phyloP scores from a whole-genome alignment of 345 rosid genomes.

The Gossypium thurberi region DNA sequence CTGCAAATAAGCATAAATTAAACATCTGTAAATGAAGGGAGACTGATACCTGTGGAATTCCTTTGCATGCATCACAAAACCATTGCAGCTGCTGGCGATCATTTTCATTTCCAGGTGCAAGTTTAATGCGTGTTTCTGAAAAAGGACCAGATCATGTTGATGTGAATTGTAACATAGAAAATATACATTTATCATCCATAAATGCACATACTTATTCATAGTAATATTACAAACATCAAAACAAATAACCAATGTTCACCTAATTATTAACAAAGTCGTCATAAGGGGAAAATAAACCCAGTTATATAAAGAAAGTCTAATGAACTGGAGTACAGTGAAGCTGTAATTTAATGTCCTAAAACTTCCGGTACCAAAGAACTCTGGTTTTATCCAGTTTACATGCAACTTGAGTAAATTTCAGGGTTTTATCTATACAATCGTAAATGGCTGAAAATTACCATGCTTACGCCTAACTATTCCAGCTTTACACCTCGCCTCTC shows the following conservation, averaged over 20 bases:
- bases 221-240: not conserved
- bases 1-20: not conserved
- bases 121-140: slow-evolving; percentile 69
- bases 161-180: not conserved
- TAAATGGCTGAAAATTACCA: slow-evolving; percentile 23
- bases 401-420: not conserved
- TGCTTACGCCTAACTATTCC: slow-evolving; percentile 73
- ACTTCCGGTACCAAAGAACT: not conserved
- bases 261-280: not conserved
- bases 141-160: slow-evolving; percentile 14
- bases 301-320: slow-evolving; percentile 2
- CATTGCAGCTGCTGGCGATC: slow-evolving; percentile 70
- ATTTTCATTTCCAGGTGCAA: slow-evolving; percentile 66
- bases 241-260: not conserved
- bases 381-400: slow-evolving; percentile 3
- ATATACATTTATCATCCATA: slow-evolving; percentile 1
- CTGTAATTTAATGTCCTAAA: not conserved
- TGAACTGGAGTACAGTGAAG: slow-evolving; percentile 24
- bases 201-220: not conserved
- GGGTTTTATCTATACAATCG: not conserved
- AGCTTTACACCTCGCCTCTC: slow-evolving; percentile 52
- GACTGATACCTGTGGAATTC: slow-evolving; percentile 73
- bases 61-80: slow-evolving; percentile 96
- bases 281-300: not conserved
- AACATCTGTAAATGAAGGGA: slow-evolving; percentile 1